phyloP scores from a whole-genome alignment of 176 grass and related monocot species.

The Carex kokanica region DNA sequence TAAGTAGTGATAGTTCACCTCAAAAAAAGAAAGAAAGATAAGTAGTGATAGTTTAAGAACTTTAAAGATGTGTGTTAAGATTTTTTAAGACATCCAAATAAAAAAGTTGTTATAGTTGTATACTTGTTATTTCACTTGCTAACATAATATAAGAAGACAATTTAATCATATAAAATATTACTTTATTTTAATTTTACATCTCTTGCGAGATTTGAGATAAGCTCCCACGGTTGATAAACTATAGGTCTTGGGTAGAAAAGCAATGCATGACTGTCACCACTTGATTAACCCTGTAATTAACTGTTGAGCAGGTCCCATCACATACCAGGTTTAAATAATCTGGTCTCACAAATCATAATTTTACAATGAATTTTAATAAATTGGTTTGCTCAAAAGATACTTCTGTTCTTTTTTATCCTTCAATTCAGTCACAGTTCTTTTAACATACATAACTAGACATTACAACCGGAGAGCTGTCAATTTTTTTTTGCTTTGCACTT shows the following conservation, averaged over 20 bases:
- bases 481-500: not conserved
- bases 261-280: no score
- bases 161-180: no score
- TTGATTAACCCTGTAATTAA: not conserved
- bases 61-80: not conserved
- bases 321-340: not conserved
- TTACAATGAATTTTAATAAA: not conserved
- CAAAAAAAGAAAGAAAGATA: no score
- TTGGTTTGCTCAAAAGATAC: not conserved
- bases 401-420: not conserved
- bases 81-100: no score
- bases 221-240: not conserved
- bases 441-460: not conserved
- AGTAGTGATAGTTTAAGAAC: not conserved
- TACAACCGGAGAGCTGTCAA: not conserved
- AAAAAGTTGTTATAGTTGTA: no score
- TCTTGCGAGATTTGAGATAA: no score
- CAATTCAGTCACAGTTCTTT: no score
- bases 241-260: no score
- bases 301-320: not conserved
- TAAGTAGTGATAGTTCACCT: no score
- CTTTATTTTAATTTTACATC: no score
- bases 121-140: no score
- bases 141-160: no score
- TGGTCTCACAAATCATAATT: not conserved